These are phyloP conservation scores for Flaveria trinervia DNA, from an alignment of 129 eudicot species.

Conservation along the genomic window DNA sequence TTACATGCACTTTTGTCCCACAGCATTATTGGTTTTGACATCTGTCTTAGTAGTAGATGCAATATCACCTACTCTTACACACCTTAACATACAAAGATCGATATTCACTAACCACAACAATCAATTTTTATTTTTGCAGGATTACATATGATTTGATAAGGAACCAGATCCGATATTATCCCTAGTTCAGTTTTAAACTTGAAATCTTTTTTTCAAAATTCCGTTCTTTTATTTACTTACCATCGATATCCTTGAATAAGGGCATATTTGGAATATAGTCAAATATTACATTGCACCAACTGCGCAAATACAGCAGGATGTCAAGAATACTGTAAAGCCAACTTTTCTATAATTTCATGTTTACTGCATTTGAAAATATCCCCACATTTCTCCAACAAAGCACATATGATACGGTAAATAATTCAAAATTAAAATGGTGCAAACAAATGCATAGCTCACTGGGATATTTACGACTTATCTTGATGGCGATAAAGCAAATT, in stretches of 20 bases:
- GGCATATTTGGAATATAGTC: background rate
- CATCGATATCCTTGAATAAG: background rate
- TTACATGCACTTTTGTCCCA: background rate
- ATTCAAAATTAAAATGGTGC: background rate
- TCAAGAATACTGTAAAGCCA: background rate
- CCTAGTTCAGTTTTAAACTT: background rate
- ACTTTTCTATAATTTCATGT: background rate
- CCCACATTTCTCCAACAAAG: background rate
- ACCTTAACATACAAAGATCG: background rate
- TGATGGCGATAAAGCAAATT: background rate
- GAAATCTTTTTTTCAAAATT: background rate
- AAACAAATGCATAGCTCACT: background rate
- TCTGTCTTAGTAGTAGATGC: slow-evolving; percentile 20
- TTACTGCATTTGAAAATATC: background rate
- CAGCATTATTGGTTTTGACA: slow-evolving; percentile 3
- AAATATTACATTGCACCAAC: no score
- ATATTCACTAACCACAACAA: background rate
- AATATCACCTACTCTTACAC: slow-evolving; percentile 6
- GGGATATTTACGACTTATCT: background rate
- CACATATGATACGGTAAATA: background rate
- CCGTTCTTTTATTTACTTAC: background rate
- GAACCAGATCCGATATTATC: background rate
- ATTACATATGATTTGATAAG: background rate
- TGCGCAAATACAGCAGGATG: background rate
- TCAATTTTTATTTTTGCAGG: background rate